phyloP scores from a whole-genome alignment of 179 eudicot genomes.

The Beta macrorhiza region DNA sequence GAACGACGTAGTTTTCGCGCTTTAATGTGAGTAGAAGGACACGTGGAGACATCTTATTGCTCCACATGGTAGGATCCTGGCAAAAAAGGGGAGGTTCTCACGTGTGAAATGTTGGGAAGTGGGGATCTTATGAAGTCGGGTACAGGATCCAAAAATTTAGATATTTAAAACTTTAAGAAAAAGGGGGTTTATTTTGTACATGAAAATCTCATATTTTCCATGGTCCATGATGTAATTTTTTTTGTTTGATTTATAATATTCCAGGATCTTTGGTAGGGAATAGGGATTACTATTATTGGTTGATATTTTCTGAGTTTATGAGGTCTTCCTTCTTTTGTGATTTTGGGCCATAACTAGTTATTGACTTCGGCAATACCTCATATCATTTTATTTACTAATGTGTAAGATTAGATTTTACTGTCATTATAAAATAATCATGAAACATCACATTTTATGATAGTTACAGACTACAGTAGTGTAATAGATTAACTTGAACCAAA shows the following conservation, averaged over 20 bases:
- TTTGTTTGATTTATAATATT: too few relatives aligned
- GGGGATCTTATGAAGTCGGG: constrained; percentile 6
- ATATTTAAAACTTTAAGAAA: constrained; percentile 5
- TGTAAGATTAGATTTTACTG: too few relatives aligned
- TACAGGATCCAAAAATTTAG: neutral
- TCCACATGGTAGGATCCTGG: neutral
- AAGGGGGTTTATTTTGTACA: neutral
- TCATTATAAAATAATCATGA: too few relatives aligned
- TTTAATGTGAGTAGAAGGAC: neutral
- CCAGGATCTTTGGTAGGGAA: neutral
- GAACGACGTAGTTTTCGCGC: neutral
- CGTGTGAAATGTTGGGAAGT: constrained; percentile 14
- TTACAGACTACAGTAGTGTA: too few relatives aligned
- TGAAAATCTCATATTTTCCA: neutral
- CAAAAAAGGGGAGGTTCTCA: neutral
- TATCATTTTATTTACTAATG: too few relatives aligned
- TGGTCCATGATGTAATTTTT: too few relatives aligned
- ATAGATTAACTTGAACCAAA: too few relatives aligned
- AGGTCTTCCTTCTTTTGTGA: neutral
- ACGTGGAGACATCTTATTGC: constrained; percentile 1
- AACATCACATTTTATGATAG: too few relatives aligned
- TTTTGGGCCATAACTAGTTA: too few relatives aligned
- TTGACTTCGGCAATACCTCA: too few relatives aligned
- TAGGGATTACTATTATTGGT: neutral
- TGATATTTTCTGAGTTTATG: constrained; percentile 9